Evolutionary conservation across 495 filamentous ascomycete species (phyloP), one percentile per base, ranked within the genome.

Genomic region (Lasiosphaeria ovina): DNA sequence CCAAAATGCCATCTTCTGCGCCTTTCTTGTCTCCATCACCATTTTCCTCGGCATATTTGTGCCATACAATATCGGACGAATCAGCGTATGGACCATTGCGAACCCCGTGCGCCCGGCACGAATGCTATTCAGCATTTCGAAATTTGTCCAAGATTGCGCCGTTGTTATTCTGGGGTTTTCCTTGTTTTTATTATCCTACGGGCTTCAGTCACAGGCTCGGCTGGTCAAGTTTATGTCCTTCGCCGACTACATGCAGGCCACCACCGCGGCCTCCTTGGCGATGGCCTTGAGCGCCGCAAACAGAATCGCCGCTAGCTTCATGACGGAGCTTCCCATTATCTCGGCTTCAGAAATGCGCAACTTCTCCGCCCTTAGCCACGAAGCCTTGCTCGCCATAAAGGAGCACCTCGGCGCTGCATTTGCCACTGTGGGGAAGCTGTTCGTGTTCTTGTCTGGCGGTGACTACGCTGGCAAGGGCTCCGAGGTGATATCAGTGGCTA

Each of bases 1-100:
- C 62, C 94, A 98, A 69, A 98, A 98, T 63, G 92, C 87, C 40
- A 88, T 96, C 44, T 98, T 99, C 72, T 93, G 92, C 66, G 89
- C 90, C 34, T 85, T 97, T 58, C 81, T 99, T 24, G 89, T 99
- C 12, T 89, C 90, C 7, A 82, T 89, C 42, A 96, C 93, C 9
- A 86, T 98, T 31, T 87, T 88, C 31, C 68, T 88, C 58, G 92
- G 91, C 8, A 85, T 98, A 49, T 96, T 94, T 76, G 77, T 97
- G 50, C 94, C 94, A 0, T 99, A 98, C 72, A 85, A 95, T 35
- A 85, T 87, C 66, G 94, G 94, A 12, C 94, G 96, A 63, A 77
- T 93, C 31, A 85, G 89, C 3, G 79, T 98, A 38, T 85, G 94
- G 61, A 75, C 89, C 31, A 61, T 95, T 33, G 92, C 89, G 38